Evolutionary conservation across 768 basidiomycete species (phyloP), one percentile per base, ranked within the genome.

Genomic region (Daedaleopsis nitida): DNA sequence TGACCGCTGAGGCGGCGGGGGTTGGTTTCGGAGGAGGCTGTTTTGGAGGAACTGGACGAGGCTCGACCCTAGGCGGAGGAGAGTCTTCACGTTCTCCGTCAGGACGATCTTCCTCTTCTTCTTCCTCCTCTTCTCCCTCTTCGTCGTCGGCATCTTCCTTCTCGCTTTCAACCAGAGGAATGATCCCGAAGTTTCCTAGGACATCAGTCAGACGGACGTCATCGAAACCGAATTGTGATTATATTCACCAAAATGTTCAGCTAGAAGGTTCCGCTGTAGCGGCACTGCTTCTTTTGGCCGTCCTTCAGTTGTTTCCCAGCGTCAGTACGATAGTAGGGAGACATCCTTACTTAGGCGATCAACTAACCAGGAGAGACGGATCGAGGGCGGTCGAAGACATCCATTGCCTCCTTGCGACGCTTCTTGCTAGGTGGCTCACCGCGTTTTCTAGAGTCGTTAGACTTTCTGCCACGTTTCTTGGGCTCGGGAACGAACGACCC

Each of bases 401-500:
- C 50, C 17, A 53, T 24, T 5, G 45, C 58, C 8, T 62, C 57
- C 12, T 43, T 54, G n/a, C 60, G 58, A 12, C 61, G 57, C 34
- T 32, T 52, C 54, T 63, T 63, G 9, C 19, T 48, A 6, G 52
- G 35, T 10, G 52, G 55, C 16, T 21, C 27, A 35, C 38, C 37
- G 43, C 17, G 24, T 37, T 42, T 57, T 10, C 38, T 24, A 10
- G 50, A 51, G 37, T 24, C 37, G 5, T 6, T 13, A 12, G 27
- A 45, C 19, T 42, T 57, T 53, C 73, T 75, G 24, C 62, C 66
- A 37, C 71, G 66, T 57, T 74, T 77, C 60, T 63, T 66, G 0
- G 62, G 57, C 69, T 77, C 51, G 57, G 68, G 45, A 59, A 78
- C 56, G 60, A 77, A 78, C 8, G 68, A 60, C 1, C 80, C 80